These are phyloP conservation scores for Handroanthus guayacan DNA, from an alignment of 257 asterid genomes.

Conservation along the genomic window DNA sequence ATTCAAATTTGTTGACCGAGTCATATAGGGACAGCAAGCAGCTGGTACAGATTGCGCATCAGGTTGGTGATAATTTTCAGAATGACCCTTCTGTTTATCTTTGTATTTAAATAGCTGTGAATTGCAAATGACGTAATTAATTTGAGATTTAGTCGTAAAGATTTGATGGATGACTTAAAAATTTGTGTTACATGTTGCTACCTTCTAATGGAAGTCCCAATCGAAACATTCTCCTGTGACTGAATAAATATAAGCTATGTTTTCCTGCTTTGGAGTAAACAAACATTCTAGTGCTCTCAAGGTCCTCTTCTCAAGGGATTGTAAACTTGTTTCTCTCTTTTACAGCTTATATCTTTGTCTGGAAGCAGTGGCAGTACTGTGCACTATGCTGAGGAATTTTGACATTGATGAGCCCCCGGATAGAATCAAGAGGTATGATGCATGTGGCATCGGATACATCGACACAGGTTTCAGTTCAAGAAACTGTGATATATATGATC, in stretches of 20 bases:
- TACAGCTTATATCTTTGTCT: slow-evolving; percentile 56
- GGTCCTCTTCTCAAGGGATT: neutral
- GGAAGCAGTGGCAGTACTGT: slow-evolving; percentile 35
- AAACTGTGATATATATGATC: slow-evolving; percentile 6
- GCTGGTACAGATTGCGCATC: slow-evolving; percentile 50
- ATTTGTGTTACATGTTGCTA: neutral
- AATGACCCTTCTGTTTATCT: neutral
- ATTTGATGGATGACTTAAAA: neutral
- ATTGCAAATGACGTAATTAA: neutral
- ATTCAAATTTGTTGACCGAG: slow-evolving; percentile 23
- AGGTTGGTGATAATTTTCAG: slow-evolving; percentile 41
- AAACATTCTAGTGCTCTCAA: neutral
- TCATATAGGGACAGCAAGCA: slow-evolving; percentile 39
- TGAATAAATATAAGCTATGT: neutral
- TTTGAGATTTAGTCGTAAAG: neutral
- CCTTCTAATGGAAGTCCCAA: neutral
- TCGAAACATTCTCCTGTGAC: neutral
- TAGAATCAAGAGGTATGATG: neutral
- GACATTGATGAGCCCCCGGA: neutral
- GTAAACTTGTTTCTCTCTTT: neutral
- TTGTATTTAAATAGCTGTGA: neutral
- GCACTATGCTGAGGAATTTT: neutral
- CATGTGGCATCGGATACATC: neutral
- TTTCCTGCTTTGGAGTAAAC: neutral
- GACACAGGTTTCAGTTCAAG: slow-evolving; percentile 26